Percentiles rank a stretch among this genome's conserved stretches.
phyloP scores from a whole-genome alignment of 306 rosid genomes.

The Trifolium dubium region DNA sequence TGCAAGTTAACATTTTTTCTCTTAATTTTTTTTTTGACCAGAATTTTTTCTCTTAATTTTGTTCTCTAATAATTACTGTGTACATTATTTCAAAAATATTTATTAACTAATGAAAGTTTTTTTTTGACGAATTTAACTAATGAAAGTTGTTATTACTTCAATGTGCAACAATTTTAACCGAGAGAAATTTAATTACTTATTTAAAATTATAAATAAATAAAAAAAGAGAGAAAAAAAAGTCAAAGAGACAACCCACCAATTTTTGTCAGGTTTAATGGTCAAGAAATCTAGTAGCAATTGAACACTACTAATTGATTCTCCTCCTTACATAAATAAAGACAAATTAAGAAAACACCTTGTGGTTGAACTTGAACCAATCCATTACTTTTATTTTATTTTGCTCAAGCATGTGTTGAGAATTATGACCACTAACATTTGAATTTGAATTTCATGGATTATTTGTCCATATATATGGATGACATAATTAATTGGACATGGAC shows the following conservation, averaged over 20 bases:
- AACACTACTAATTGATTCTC: background rate
- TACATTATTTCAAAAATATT: too few relatives aligned
- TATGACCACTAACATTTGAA: constrained; percentile 40
- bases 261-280: constrained; percentile 27
- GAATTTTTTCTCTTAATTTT: too few relatives aligned
- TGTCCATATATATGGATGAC: constrained; percentile 38
- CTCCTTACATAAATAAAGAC: background rate
- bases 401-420: constrained; percentile 37
- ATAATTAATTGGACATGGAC: constrained; percentile 43
- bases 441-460: constrained; percentile 5
- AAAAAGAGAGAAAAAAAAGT: background rate
- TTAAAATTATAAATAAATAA: too few relatives aligned
- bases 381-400: background rate
- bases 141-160: too few relatives aligned
- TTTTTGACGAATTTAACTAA: too few relatives aligned
- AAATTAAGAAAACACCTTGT: constrained; percentile 30
- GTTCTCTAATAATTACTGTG: too few relatives aligned
- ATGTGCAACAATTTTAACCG: too few relatives aligned
- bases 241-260: constrained; percentile 28
- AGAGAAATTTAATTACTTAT: too few relatives aligned
- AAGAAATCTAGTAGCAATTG: constrained; percentile 30
- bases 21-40: too few relatives aligned
- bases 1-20: too few relatives aligned
- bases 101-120: too few relatives aligned
- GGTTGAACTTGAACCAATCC: constrained; percentile 39